A percentile compares a stretch with the other conserved stretches of the same genome.
phyloP scores from a whole-genome alignment of 192 early-diverging fungal genomes.

The Coemansia sp. region DNA sequence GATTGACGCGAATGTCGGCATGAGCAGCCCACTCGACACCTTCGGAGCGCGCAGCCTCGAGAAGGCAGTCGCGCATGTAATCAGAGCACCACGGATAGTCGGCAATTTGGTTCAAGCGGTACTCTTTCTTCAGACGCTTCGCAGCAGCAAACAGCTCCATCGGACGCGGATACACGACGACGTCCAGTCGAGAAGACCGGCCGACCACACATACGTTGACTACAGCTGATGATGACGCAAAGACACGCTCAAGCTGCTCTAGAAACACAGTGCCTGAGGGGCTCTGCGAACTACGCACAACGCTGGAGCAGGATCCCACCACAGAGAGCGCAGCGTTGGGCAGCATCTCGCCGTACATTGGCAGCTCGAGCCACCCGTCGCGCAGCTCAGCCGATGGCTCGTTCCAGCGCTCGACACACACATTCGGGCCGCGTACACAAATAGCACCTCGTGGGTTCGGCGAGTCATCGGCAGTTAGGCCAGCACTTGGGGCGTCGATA shows the following conservation, averaged over 20 bases:
- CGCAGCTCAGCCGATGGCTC: slow-evolving; percentile 2
- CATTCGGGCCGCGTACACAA: slow-evolving; percentile 40
- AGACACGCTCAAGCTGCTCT: slow-evolving; percentile 30
- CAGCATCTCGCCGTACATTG: slow-evolving; percentile 31
- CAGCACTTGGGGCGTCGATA: slow-evolving; percentile 7
- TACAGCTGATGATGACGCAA: slow-evolving; percentile 26
- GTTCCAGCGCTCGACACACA: slow-evolving; percentile 30
- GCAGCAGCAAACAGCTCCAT: slow-evolving; percentile 35
- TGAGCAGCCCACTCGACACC: slow-evolving; percentile 24
- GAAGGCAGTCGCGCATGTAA: slow-evolving; percentile 31
- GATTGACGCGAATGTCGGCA: slow-evolving; percentile 26
- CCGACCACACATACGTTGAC: slow-evolving; percentile 30
- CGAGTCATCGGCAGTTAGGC: slow-evolving; percentile 20
- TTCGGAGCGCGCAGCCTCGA: slow-evolving; percentile 5
- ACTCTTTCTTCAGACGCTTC: slow-evolving; percentile 29
- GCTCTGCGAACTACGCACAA: slow-evolving; percentile 13
- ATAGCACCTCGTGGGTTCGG: slow-evolving; percentile 45
- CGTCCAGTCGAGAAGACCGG: slow-evolving; percentile 9
- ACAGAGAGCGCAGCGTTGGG: slow-evolving; percentile 45
- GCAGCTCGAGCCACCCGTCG: slow-evolving; percentile 42
- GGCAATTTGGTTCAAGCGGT: slow-evolving; percentile 27
- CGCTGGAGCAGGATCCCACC: slow-evolving; percentile 21
- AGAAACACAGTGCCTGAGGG: slow-evolving; percentile 19
- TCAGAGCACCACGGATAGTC: slow-evolving; percentile 42
- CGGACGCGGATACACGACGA: slow-evolving; percentile 37